Evolutionary conservation across 2,329 filamentous ascomycete genomes (phyloP), one percentile per base, ranked within the genome.

Genomic region (Fusarium concolor): DNA sequence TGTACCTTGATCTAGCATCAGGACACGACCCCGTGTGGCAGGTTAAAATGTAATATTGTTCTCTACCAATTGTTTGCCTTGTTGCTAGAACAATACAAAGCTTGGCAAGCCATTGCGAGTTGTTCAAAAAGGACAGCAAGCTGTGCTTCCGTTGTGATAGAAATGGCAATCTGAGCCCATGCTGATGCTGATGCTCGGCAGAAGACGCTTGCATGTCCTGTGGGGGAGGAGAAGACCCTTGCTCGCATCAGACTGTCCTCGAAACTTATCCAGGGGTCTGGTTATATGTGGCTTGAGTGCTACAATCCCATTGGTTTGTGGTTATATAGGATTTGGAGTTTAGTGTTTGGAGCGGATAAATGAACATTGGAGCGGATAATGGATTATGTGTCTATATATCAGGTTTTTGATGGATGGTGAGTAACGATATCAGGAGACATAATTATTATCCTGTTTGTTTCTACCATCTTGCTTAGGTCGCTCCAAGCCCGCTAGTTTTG

Each of bases 321-420:
- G 26, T 26, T 56, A 26, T 43, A 31, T 47, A 14, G 15, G 42
- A 10, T 9, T 5, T 14, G 12, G 38, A 14, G 7, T 26, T 26
- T 22, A 0, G 85, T 26, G 20, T 51, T 89, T 68, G 80, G 84
- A 17, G 73, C 75, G 18, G 88, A 88, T 77, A 43, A 43, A 29
- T 43, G n/a, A 14, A 51, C n/a, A 15, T 42, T 43, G 20, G 9
- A 26, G 9, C 22, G 26, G 8, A 26, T 26, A 26, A 8, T 26
- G 8, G 8, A 26, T 9, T 26, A 8, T 26, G 9, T 26, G 8
- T 26, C 2, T 10, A 26, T 26, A 7, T 9, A 26, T 26, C 26
- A 26, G 26, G 26, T 26, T 9, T 26, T 26, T 10, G 7, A 26
- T 9, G 26, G 26, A 26, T 26, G 24, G 24, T 26, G 8, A 26